These are phyloP conservation scores for Phytophthora citricola DNA, from an alignment of 352 stramenopile genomes.

Conservation along the genomic window DNA sequence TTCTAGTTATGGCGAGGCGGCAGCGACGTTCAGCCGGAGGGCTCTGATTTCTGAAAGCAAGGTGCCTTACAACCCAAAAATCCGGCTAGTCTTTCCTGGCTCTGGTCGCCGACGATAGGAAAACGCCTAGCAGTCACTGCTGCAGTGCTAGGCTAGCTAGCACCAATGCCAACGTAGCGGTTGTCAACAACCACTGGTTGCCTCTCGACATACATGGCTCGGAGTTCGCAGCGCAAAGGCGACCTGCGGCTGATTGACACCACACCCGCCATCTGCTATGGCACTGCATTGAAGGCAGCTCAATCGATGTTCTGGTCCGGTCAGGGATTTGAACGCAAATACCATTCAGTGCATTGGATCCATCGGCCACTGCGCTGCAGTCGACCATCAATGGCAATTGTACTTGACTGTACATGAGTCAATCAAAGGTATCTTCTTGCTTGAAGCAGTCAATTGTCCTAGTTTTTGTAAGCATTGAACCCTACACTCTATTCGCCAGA, in stretches of 20 bases:
- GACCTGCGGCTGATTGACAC: constrained; percentile 11
- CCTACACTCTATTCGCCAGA: constrained; percentile 6
- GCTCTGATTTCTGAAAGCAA: constrained; percentile 18
- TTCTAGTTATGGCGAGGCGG: constrained; percentile 1
- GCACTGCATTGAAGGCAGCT: background rate
- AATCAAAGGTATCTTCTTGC: background rate
- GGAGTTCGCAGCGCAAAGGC: background rate
- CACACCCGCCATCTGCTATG: constrained; percentile 13
- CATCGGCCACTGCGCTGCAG: background rate
- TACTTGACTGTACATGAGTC: no score
- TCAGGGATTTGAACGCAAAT: background rate
- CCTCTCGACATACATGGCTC: no score
- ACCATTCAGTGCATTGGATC: no score
- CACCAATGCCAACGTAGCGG: no score
- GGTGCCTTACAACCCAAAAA: constrained; percentile 22
- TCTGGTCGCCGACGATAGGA: constrained; percentile 6
- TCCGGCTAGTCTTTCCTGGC: constrained; percentile 15
- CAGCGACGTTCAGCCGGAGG: background rate
- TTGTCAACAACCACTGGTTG: background rate
- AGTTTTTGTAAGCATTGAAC: constrained; percentile 16
- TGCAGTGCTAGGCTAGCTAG: no score
- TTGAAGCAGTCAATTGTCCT: constrained; percentile 8
- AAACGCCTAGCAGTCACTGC: background rate
- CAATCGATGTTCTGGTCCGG: constrained; percentile 22
- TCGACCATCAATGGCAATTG: background rate